Base-by-base conservation (phyloP, 768 basidiomycete genomes). In the Tricholoma furcatifolium region DNA sequence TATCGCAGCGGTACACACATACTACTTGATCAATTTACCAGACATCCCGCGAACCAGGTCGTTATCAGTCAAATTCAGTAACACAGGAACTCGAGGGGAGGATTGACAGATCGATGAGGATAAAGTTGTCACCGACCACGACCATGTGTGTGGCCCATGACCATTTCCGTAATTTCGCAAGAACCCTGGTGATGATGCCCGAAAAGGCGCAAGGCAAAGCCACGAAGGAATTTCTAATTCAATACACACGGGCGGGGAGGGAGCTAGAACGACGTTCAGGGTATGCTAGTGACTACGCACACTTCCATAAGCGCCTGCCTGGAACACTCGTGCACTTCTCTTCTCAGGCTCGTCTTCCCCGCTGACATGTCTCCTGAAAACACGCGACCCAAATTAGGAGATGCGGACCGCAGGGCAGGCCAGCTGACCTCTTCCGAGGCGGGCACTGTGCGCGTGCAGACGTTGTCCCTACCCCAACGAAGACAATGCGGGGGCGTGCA, bases 1-100 rank as follows among this genome's bases (percentile, higher is more conserved):
- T 10, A 23, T 42, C 6, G 43, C 43, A 27, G 20, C 23, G 40
- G 39, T 24, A 15, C 27, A 39, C 7, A 31, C 6, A n/a, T 31
- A 31, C n/a, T n/a, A n/a, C n/a, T n/a, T n/a, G n/a, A n/a, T 47
- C 21, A 18, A 23, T 44, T 34, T 57, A 35, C 51, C 11, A 40
- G 51, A 47, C 23, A 21, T 58, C 51, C 52, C 46, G 15, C 32
- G 56, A 58, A 47, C 56, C 49, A 50, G 46, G 53, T 54, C 56
- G 17, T 8, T 43, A 47, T n/a, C 9, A 38, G 32, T 32, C 30
- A 10, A 14, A 21, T 17, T 17, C 23, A 36, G 27, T 27, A n/a
- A n/a, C 27, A 27, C 27, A 27, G 27, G 27, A 27, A 27, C 27
- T 27, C 27, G 27, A n/a, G 27, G 34, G 30, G 17, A 35, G 34